Conservation (phyloP, 139 green algal species). For the Coelastrella sp. region DNA sequence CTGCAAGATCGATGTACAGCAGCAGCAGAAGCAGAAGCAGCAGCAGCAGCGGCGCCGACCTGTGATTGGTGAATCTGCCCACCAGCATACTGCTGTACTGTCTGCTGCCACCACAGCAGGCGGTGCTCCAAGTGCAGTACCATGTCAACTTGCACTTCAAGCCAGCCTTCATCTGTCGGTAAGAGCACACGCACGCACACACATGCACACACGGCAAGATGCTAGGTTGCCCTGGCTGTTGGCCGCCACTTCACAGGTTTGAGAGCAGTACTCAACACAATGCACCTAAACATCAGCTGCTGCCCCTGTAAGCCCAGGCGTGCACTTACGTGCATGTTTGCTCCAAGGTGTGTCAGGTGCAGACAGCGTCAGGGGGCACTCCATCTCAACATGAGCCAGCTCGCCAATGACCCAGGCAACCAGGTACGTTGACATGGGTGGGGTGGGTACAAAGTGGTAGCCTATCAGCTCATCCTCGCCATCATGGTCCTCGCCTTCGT, state of each 20-base stretch:
- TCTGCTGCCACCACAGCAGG: too few species aligned
- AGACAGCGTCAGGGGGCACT: conserved; percentile 27
- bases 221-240: too few species aligned
- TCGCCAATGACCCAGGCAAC: conserved; percentile 82
- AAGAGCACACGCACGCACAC: too few species aligned
- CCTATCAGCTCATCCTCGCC: conserved; percentile 15
- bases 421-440: conserved; percentile 92
- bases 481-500: neutral
- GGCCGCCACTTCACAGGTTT: too few species aligned
- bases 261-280: neutral
- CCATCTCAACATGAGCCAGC: conserved; percentile 54
- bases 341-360: neutral
- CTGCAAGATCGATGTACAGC: neutral
- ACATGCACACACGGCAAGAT: too few species aligned
- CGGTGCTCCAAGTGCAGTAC: too few species aligned
- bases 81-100: too few species aligned
- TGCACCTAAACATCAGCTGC: neutral
- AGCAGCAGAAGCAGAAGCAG: too few species aligned
- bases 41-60: too few species aligned
- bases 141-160: too few species aligned
- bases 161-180: too few species aligned
- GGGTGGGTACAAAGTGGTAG: conserved; percentile 60
- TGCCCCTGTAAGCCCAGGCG: neutral
- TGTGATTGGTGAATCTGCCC: too few species aligned
- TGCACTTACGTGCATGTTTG: neutral